These are phyloP conservation scores for Amesomyces nigricolor DNA, from an alignment of 2,329 filamentous ascomycete species.

Conservation along the genomic window DNA sequence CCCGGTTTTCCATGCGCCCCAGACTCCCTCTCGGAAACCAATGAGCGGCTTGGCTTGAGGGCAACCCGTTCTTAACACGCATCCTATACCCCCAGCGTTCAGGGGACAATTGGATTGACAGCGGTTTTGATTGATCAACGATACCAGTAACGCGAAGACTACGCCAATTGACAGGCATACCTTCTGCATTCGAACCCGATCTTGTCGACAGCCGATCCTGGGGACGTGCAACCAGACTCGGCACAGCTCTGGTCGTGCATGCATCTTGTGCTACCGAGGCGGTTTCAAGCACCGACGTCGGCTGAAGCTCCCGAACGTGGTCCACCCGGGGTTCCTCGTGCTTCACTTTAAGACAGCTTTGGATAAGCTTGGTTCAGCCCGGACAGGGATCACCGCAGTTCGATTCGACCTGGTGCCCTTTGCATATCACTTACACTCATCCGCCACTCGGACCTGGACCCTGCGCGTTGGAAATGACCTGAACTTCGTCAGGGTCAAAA, in stretches of 20 bases:
- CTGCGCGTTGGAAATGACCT: constrained; percentile 18
- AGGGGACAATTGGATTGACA: background rate
- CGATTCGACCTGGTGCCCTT: background rate
- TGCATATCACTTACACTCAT: constrained; percentile 10
- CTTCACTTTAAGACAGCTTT: constrained; percentile 12
- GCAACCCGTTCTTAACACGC: constrained; percentile 14
- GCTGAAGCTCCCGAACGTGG: constrained; percentile 12
- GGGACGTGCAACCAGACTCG: background rate
- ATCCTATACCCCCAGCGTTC: constrained; percentile 20
- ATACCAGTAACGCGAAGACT: background rate
- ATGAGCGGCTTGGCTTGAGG: constrained; percentile 10
- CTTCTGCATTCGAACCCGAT: background rate
- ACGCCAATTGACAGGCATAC: constrained; percentile 7
- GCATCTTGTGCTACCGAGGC: constrained; percentile 6
- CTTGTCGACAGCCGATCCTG: constrained; percentile 2
- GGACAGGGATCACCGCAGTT: constrained; percentile 16
- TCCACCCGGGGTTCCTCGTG: background rate
- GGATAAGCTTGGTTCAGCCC: constrained; percentile 8
- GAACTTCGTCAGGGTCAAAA: background rate
- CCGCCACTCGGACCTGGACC: background rate
- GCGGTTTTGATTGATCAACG: constrained; percentile 17
- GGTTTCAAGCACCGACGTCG: constrained; percentile 11
- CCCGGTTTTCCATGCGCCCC: constrained; percentile 1
- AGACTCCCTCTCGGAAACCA: constrained; percentile 6
- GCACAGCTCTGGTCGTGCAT: background rate